These are phyloP conservation scores for Rubia peregrina DNA, from an alignment of 305 asterid genomes.

Conservation along the genomic window DNA sequence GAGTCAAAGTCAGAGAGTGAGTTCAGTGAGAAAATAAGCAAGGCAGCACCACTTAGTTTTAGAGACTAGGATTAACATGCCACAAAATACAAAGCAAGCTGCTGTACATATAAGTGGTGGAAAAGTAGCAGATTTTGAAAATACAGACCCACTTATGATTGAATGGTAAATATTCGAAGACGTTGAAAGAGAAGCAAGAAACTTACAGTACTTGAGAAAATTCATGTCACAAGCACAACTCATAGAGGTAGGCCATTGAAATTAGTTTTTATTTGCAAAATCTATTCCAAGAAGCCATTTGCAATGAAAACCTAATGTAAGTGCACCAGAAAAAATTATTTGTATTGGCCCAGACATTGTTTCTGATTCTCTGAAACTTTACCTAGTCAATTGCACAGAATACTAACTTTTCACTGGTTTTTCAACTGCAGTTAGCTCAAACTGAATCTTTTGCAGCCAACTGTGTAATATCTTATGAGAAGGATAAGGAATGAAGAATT, in stretches of 20 bases:
- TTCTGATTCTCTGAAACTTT: background rate
- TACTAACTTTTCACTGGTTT: background rate
- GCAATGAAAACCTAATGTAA: background rate
- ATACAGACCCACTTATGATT: no score
- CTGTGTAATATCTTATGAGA: background rate
- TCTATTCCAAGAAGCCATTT: conserved; percentile 1
- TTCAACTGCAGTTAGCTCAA: background rate
- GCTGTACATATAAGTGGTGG: no score
- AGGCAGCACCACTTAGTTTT: background rate
- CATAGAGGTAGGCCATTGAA: background rate
- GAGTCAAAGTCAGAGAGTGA: background rate
- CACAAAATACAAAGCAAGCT: no score
- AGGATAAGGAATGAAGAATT: background rate
- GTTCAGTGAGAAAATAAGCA: background rate
- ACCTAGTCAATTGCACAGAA: background rate
- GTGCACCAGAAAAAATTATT: background rate
- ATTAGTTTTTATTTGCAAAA: background rate
- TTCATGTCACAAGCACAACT: background rate
- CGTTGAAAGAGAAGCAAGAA: no score
- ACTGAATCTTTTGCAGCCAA: background rate
- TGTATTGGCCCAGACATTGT: background rate
- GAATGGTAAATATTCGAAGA: no score
- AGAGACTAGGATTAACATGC: background rate
- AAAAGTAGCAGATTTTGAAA: no score
- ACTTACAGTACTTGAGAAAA: background rate